These are phyloP conservation scores for Amanita rubescens DNA, from an alignment of 768 basidiomycete genomes.

Conservation along the genomic window DNA sequence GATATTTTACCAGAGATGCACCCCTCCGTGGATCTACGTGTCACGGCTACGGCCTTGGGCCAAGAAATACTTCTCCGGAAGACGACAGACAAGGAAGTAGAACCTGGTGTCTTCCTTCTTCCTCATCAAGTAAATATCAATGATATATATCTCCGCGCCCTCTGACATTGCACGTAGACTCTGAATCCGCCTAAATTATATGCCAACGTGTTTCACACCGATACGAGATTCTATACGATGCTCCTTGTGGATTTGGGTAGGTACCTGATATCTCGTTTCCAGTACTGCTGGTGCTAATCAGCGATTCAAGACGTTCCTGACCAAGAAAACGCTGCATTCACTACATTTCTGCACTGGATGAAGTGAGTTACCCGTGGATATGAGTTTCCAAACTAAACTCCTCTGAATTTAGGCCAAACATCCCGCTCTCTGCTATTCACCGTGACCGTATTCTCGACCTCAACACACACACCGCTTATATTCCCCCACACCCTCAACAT, in stretches of 20 bases:
- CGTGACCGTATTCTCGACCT: constrained; percentile 32
- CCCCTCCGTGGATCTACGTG: constrained; percentile 68
- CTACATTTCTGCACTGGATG: constrained; percentile 79
- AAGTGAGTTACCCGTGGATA: constrained; percentile 41
- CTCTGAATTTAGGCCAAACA: constrained; percentile 55
- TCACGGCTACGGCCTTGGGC: constrained; percentile 37
- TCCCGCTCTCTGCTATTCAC: constrained; percentile 61
- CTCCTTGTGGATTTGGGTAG: constrained; percentile 83
- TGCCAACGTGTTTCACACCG: constrained; percentile 75
- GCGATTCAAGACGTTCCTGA: constrained; percentile 70
- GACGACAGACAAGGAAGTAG: constrained; percentile 39
- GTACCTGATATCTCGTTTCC: constrained; percentile 8
- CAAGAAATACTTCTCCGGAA: constrained; percentile 24
- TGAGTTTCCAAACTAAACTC: constrained; percentile 6
- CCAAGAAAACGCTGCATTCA: constrained; percentile 53
- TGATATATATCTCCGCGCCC: not conserved
- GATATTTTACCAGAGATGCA: constrained; percentile 70
- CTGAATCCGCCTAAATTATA: constrained; percentile 54
- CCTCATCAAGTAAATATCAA: constrained; percentile 57
- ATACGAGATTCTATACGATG: constrained; percentile 78
- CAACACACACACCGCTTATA: constrained; percentile 61
- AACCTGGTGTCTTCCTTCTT: constrained; percentile 62
- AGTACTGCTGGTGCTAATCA: not conserved
- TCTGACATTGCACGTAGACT: constrained; percentile 38
- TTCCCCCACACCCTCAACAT: constrained; percentile 88